Base-by-base conservation (phyloP, 163 green algal species). In the Picocystis sp. region DNA sequence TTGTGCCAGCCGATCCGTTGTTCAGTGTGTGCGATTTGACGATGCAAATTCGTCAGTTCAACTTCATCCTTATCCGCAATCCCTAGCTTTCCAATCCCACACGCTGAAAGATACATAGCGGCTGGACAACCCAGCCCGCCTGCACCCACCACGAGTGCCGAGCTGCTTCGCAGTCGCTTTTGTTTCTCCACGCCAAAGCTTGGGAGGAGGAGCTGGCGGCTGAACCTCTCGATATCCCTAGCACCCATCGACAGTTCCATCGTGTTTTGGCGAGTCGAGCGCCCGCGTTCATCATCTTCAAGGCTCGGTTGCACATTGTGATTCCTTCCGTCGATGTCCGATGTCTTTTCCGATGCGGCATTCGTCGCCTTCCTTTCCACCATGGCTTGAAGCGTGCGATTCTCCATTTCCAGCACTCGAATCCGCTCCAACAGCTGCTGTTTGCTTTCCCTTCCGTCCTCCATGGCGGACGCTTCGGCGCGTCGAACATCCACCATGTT, bases 31-130 rank as follows among this genome's bases (percentile, higher is more conserved):
- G 24, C 22, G 3, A 94, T 73, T 69, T 96, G 86, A 11, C 88
- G 73, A 60, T 99, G 90, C 50, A 99, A 72, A 69, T 99, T 99
- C 73, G 61, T 87, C 13, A 87, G 47, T 55, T 96, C 87, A 19
- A 99, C 88, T 0, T 58, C 62, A 56, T 99, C 90, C 22, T 73
- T 64, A 67, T 99, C 90, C 22, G 82, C 78, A 3, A 99, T 76
- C 13, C 82, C 89, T 24, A 98, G 17, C 61, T 60, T 25, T 65
- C 83, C 86, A 15, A 94, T 66, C 9, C 87, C 87, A 17, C 75
- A 71, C 1, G 81, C 80, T 13, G 87, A 80, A 22, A 99, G 74
- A 69, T 99, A 99, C n/a, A 97, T 66, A 0, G 74, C 69, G 0
- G 75, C 84, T 3, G 90, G 83, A 0, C 75, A 93, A 22, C 90